Base-by-base conservation (phyloP, 305 asterid genomes). In the Fraxinus angustifolia region DNA sequence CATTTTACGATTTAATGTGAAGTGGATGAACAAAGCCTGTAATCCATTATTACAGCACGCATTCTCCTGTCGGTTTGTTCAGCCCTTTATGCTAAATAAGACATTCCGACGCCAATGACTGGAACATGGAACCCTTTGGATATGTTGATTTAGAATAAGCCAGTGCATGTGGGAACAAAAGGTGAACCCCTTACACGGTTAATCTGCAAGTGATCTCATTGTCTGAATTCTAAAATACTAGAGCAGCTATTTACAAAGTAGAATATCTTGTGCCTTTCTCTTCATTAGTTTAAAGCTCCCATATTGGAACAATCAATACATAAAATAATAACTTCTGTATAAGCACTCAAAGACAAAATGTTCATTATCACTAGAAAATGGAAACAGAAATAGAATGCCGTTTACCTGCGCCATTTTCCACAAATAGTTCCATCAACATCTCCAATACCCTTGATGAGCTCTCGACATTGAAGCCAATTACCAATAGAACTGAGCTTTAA, bases 361-460 rank as follows among this genome's bases (percentile, higher is more conserved):
- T n/a, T 50, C 17, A 38, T 79, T 34, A 72, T 73, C 84, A 67
- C 31, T 56, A 75, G 12, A 79, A 33, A 85, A 58, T 48, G 58
- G 77, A 77, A 62, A 73, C 53, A 4, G 68, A 45, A 26, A 60
- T 21, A 48, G 71, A 2, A 79, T 50, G 78, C 26, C 48, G 21
- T 34, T 76, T 86, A 94, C 99, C 99, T 94, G 86, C 97, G 97
- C 97, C 97, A 95, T 85, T 95, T 95, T 76, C 90, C 97, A 70
- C 99, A 95, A 6, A 91, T 81, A 53, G 90, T 87, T 83, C 90
- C 97, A 81, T 95, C 97, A 83, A 45, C 84, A 79, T 82, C 90
- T 71, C 91, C 91, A 70, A 80, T 34, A 58, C 97, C 91, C 65
- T 83, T 88, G 17, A 91, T 82, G 76, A 85, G 84, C 90, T 84